These are phyloP conservation scores for Purpureocillium takamizusanense DNA, from an alignment of 2,329 filamentous ascomycete genomes.

Conservation along the genomic window DNA sequence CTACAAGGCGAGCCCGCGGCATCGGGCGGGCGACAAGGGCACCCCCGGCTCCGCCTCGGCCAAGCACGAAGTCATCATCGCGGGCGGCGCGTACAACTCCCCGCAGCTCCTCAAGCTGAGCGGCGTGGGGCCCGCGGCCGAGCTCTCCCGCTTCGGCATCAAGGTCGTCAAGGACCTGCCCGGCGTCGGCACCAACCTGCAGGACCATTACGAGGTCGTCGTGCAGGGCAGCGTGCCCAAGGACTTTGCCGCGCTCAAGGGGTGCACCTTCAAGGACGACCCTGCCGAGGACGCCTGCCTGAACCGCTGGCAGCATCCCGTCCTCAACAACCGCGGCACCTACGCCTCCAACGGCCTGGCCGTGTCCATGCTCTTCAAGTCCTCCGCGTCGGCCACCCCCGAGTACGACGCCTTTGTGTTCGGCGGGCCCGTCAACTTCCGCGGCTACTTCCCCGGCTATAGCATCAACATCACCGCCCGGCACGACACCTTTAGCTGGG, in stretches of 20 bases:
- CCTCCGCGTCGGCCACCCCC: constrained; percentile 14
- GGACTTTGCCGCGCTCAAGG: constrained; percentile 6
- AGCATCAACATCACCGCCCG: constrained; percentile 6
- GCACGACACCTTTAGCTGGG: constrained; percentile 27
- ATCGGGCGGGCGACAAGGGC: constrained; percentile 12
- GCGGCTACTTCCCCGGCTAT: constrained; percentile 19
- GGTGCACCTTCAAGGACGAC: constrained; percentile 19
- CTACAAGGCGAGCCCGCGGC: constrained; percentile 33
- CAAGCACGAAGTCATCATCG: constrained; percentile 35
- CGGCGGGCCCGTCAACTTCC: constrained; percentile 16
- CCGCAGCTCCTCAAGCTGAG: constrained; percentile 37
- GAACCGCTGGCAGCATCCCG: constrained; percentile 15
- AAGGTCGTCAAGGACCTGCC: constrained; percentile 45
- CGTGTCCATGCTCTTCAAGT: constrained; percentile 14
- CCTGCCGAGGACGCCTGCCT: constrained; percentile 22
- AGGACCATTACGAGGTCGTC: constrained; percentile 19
- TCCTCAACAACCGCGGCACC: constrained; percentile 8
- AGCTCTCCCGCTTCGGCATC: constrained; percentile 34
- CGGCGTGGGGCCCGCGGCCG: constrained; percentile 31
- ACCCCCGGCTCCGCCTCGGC: constrained; percentile 19
- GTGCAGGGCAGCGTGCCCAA: constrained; percentile 9
- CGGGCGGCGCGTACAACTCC: constrained; percentile 36
- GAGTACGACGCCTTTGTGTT: constrained; percentile 21
- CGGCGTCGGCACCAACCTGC: constrained; percentile 49
- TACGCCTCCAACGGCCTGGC: constrained; percentile 16